Evolutionary conservation across 345 rosid genomes (phyloP), one percentile per base, ranked within the genome.

Genomic region (Brassica juncea): DNA sequence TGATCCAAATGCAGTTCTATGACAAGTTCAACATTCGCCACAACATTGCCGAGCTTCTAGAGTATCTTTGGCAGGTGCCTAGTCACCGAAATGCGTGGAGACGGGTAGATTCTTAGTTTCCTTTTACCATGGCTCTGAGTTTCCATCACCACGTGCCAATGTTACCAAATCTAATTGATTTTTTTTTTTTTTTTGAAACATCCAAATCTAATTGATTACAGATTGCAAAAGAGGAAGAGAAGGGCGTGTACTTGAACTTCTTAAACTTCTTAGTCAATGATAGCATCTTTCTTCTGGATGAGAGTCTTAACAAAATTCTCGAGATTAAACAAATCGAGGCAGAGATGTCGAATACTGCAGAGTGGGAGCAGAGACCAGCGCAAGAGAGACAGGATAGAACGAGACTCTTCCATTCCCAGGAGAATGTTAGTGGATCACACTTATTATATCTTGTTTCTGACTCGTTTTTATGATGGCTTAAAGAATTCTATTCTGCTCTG

Each of bases 301-400:
- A 96, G 82, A 93, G 98, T 86, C 92, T 96, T 62, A 96, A 92
- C 90, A 96, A 89, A 82, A 96, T 96, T 84, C 97, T 93, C 49
- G 98, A 96, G 84, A 88, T 89, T 71, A 96, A 93, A 88, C 90
- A 85, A 81, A 81, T 90, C 62, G 99, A 96, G 87, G 98, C 98
- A 71, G 98, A 93, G 82, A 96, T 96, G 99, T 85, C 92, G 2
- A 92, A 90, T 82, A 88, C 97, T 10, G 81, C 85, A 78, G 97
- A 92, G 79, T 96, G 99, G 99, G 98, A 96, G 76, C 85, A 77
- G 60, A 89, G 99, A 84, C 88, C 99, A 80, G 89, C 90, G 55
- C 98, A 93, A 80, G 99, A 96, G 80, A 87, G 98, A 82, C 98
- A 96, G 84, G 99, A 96, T 87, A 91, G 99, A 86, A 89, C 97